A percentile compares a stretch with the other conserved stretches of the same genome.
phyloP scores from a whole-genome alignment of 2,329 filamentous ascomycete genomes.

The Sclerotiophoma versabilis region DNA sequence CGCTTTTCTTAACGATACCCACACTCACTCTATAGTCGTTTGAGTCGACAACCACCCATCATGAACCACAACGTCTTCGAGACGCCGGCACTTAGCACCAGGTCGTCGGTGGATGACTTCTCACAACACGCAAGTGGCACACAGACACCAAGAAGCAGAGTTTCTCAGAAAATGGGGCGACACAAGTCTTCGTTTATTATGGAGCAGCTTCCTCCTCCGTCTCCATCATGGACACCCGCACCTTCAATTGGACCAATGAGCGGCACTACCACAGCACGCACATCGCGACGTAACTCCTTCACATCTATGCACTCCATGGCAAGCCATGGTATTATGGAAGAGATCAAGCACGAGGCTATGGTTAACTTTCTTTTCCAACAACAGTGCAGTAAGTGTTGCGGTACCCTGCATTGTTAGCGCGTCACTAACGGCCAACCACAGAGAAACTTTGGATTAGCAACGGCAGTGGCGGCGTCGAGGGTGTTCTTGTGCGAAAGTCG shows the following conservation, averaged over 20 bases:
- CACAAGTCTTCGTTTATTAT: slow-evolving; percentile 22
- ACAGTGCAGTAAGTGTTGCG: slow-evolving; percentile 62
- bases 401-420: slow-evolving; percentile 4
- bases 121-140: slow-evolving; percentile 10
- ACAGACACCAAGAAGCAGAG: slow-evolving; percentile 13
- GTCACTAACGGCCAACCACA: slow-evolving; percentile 8
- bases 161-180: slow-evolving; percentile 15
- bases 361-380: slow-evolving; percentile 84
- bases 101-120: slow-evolving; percentile 15
- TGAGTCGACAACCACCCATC: neutral
- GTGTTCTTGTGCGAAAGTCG: slow-evolving; percentile 71
- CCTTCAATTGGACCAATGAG: slow-evolving; percentile 18
- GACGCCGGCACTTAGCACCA: slow-evolving; percentile 13
- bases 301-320: slow-evolving; percentile 18
- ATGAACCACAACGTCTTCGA: slow-evolving; percentile 18
- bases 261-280: slow-evolving; percentile 18
- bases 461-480: slow-evolving; percentile 52
- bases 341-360: slow-evolving; percentile 84
- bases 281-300: slow-evolving; percentile 30
- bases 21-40: neutral
- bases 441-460: slow-evolving; percentile 74
- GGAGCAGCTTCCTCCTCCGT: slow-evolving; percentile 23
- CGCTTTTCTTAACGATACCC: slow-evolving; percentile 4
- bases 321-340: slow-evolving; percentile 54
- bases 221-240: slow-evolving; percentile 18